Evolutionary conservation across 208 protist species (phyloP).

Genomic region (Leishmania arabica): DNA sequence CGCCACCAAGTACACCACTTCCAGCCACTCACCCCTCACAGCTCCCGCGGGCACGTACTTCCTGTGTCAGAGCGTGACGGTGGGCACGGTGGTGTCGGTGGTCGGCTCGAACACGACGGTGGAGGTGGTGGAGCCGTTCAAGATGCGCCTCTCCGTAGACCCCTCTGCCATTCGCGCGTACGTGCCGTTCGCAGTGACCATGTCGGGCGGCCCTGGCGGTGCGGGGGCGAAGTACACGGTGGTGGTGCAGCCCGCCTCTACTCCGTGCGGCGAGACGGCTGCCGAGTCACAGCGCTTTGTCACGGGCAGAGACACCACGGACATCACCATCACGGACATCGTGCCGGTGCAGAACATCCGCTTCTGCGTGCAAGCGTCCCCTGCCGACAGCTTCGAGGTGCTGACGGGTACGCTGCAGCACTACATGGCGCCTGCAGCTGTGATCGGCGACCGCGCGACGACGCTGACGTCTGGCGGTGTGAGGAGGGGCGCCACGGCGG

Average conservation of each 20-base stretch:
- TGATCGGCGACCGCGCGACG: constrained; percentile 45
- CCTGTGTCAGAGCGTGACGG: constrained; percentile 49
- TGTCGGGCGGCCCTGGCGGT: constrained; percentile 36
- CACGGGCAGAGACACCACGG: constrained; percentile 5
- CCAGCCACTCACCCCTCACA: constrained; percentile 17
- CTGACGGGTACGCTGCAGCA: constrained; percentile 31
- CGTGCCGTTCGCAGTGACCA: constrained; percentile 33
- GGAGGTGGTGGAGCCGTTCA: constrained; percentile 38
- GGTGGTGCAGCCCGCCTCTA: constrained; percentile 20
- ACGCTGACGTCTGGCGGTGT: constrained; percentile 31
- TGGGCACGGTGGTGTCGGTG: background rate
- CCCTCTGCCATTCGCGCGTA: constrained; percentile 37
- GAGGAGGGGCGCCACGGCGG: constrained; percentile 27
- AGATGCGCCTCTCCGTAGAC: constrained; percentile 30
- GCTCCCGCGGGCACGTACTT: constrained; percentile 45
- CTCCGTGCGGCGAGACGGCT: constrained; percentile 31
- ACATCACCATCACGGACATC: constrained; percentile 35
- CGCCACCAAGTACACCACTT: constrained; percentile 38
- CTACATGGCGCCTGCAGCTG: constrained; percentile 62
- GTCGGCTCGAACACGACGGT: constrained; percentile 42
- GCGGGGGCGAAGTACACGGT: constrained; percentile 10
- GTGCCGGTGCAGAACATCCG: constrained; percentile 15
- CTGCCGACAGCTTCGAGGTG: constrained; percentile 31
- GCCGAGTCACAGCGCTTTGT: constrained; percentile 36
- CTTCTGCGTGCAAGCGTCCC: constrained; percentile 34